Evolutionary conservation across 1,139 yeast genomes (phyloP).

Genomic region (Geotrichum bryndzae): DNA sequence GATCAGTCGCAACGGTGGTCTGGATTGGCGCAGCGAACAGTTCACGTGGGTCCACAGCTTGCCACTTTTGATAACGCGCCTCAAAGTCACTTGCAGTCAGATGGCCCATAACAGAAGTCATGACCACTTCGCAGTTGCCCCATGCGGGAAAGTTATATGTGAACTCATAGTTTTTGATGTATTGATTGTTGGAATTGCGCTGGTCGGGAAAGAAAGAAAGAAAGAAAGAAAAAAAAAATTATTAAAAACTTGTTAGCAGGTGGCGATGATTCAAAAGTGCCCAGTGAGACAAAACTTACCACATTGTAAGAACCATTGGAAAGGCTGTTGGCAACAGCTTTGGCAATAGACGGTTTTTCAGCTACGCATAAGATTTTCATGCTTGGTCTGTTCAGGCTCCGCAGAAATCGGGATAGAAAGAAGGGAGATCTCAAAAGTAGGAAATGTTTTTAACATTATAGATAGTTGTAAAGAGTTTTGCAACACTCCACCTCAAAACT

Average conservation of each 20-base stretch:
- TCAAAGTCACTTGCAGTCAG: slow-evolving; percentile 62
- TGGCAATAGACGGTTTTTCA: slow-evolving; percentile 93
- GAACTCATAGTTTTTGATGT: slow-evolving; percentile 77
- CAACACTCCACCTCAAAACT: no score
- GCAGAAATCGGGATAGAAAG: background rate
- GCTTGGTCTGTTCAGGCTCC: background rate
- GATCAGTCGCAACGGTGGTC: slow-evolving; percentile 38
- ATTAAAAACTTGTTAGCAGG: background rate
- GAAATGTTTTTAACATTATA: background rate
- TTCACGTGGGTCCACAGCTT: slow-evolving; percentile 55
- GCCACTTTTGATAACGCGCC: slow-evolving; percentile 52
- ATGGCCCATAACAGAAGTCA: slow-evolving; percentile 93
- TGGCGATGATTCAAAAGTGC: background rate
- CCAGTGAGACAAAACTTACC: slow-evolving; percentile 18
- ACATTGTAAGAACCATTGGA: slow-evolving; percentile 59
- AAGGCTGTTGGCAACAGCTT: slow-evolving; percentile 67
- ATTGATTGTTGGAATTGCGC: slow-evolving; percentile 52
- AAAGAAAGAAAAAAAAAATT: background rate
- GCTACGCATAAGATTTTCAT: slow-evolving; percentile 91
- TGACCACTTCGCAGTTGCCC: slow-evolving; percentile 74
- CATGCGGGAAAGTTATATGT: slow-evolving; percentile 51
- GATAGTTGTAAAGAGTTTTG: no score
- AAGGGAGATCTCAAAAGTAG: background rate
- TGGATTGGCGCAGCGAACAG: slow-evolving; percentile 65
- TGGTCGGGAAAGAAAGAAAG: slow-evolving; percentile 2